Evolutionary conservation across 805 yeast genomes (phyloP).

Genomic region (Candida nonsorbophila): DNA sequence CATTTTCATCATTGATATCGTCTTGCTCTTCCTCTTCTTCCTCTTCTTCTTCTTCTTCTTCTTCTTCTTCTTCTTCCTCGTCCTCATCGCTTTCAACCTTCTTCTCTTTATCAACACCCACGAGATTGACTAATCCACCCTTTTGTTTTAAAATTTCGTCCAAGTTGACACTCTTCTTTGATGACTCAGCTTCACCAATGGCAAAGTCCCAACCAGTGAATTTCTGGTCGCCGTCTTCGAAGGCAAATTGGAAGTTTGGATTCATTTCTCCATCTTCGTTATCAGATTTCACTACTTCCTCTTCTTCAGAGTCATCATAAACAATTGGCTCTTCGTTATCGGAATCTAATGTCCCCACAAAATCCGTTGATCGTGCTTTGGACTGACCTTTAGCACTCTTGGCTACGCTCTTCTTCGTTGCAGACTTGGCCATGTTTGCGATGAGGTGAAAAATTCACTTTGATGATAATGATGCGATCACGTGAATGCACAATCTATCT

Average conservation of each 20-base stretch:
- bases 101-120: constrained; percentile 30
- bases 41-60: constrained; percentile 26
- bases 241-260: constrained; percentile 66
- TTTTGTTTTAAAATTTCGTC: constrained; percentile 84
- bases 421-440: too few species aligned
- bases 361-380: constrained; percentile 32
- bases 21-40: constrained; percentile 21
- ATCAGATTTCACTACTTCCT: constrained; percentile 16
- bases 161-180: constrained; percentile 57
- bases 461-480: too few species aligned
- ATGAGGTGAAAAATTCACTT: too few species aligned
- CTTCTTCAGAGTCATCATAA: constrained; percentile 16
- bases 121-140: constrained; percentile 62
- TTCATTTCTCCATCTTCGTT: constrained; percentile 53
- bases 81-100: constrained; percentile 15
- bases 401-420: constrained; percentile 2
- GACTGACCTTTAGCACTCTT: constrained; percentile 2
- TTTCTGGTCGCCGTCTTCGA: constrained; percentile 51
- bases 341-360: constrained; percentile 73
- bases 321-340: constrained; percentile 33
- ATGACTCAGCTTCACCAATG: constrained; percentile 32
- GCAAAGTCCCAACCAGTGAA: constrained; percentile 86
- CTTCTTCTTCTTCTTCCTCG: constrained; percentile 18
- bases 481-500: neutral
- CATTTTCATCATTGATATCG: constrained; percentile 29